Conservation (phyloP, 179 eudicot genomes). For the Silene coronaria region DNA sequence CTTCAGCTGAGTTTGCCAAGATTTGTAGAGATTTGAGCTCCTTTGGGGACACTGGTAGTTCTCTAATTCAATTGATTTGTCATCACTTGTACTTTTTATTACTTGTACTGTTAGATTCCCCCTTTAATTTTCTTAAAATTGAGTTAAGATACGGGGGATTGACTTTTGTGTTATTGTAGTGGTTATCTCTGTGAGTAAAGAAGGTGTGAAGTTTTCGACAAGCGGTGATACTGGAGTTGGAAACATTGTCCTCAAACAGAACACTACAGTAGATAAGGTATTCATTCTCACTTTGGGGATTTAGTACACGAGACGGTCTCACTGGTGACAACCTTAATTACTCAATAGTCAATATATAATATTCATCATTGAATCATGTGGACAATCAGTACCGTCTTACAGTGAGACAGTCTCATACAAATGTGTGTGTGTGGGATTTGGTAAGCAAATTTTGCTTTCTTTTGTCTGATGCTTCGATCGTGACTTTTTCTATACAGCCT, state of each 20-base stretch:
- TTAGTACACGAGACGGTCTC: background rate
- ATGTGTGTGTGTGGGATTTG: too few species aligned
- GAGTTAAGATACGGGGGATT: background rate
- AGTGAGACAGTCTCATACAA: too few species aligned
- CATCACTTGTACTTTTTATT: background rate
- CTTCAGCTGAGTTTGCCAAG: slow-evolving; percentile 68
- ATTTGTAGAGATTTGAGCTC: slow-evolving; percentile 73
- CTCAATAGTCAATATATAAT: too few species aligned
- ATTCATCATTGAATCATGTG: background rate
- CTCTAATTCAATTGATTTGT: background rate
- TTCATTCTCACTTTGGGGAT: background rate
- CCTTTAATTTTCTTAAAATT: background rate
- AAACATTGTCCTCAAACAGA: slow-evolving; percentile 63
- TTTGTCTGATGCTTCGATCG: background rate
- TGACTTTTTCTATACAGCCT: slow-evolving; percentile 44
- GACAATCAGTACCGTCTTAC: background rate
- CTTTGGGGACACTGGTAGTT: slow-evolving; percentile 69
- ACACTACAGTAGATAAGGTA: slow-evolving; percentile 76
- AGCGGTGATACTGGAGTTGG: slow-evolving; percentile 71
- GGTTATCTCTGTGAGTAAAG: slow-evolving; percentile 73
- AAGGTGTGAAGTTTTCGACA: slow-evolving; percentile 70
- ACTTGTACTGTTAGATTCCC: background rate
- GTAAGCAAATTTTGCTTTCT: background rate
- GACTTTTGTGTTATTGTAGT: slow-evolving; percentile 33
- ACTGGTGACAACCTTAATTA: too few species aligned